These are phyloP conservation scores for Pezicula carpinea DNA, from an alignment of 2,329 filamentous ascomycete species.

Conservation along the genomic window DNA sequence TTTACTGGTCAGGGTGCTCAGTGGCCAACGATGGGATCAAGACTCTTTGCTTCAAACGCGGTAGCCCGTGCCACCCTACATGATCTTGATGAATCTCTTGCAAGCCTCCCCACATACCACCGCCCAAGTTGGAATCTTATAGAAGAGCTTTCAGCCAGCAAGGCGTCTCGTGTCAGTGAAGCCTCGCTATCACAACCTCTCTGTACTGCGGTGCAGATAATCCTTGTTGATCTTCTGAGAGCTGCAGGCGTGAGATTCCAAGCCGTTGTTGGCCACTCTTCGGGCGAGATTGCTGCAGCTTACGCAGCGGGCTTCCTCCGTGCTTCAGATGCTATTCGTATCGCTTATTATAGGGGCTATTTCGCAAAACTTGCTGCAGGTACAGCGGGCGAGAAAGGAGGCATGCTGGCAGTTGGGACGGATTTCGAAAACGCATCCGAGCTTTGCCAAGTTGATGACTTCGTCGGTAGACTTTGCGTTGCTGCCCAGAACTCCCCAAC, in stretches of 20 bases:
- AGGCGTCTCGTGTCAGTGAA: neutral
- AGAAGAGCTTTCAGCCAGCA: no score
- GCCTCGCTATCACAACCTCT: neutral
- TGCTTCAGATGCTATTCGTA: conserved; percentile 24
- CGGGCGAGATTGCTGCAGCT: neutral
- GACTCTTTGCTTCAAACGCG: conserved; percentile 2
- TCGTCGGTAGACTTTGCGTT: conserved; percentile 15
- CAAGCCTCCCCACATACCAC: no score
- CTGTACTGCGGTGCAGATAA: neutral
- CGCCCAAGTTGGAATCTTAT: no score
- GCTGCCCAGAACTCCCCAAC: conserved; percentile 20
- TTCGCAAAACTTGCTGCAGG: conserved; percentile 9
- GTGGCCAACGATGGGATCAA: conserved; percentile 3
- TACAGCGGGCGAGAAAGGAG: conserved; percentile 7
- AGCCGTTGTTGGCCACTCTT: neutral
- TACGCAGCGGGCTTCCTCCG: conserved; percentile 4
- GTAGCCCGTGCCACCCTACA: no score
- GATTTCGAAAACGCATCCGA: conserved; percentile 14
- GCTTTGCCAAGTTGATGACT: conserved; percentile 3
- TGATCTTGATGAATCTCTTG: no score
- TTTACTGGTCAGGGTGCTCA: conserved; percentile 12
- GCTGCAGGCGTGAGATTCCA: conserved; percentile 9
- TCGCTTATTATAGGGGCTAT: conserved; percentile 5
- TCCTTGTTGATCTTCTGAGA: conserved; percentile 4
- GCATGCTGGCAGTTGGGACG: conserved; percentile 21